Evolutionary conservation across 345 rosid species (phyloP).

Genomic region (Adansonia digitata): DNA sequence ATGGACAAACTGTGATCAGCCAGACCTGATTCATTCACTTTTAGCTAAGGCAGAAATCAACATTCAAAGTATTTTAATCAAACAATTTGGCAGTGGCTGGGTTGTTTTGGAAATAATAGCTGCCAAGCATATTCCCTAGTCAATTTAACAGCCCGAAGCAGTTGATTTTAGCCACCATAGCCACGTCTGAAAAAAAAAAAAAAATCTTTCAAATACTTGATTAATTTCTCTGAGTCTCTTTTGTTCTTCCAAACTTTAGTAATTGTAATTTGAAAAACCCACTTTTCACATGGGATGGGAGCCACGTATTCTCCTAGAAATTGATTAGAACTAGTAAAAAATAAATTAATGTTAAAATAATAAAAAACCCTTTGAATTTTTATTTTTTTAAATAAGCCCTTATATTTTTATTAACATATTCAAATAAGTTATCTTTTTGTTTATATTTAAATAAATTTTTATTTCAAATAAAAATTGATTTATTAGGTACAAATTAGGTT

Average conservation of each 20-base stretch:
- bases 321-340: too few relatives aligned
- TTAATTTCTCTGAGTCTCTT: background rate
- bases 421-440: too few relatives aligned
- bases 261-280: background rate
- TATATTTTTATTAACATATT: too few relatives aligned
- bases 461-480: too few relatives aligned
- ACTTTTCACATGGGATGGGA: background rate
- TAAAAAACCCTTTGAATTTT: too few relatives aligned
- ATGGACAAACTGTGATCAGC: background rate
- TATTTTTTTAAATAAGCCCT: too few relatives aligned
- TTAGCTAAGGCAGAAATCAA: background rate
- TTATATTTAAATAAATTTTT: too few relatives aligned
- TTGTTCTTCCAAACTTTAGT: background rate
- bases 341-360: too few relatives aligned
- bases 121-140: background rate
- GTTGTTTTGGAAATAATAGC: background rate
- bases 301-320: too few relatives aligned
- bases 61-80: background rate
- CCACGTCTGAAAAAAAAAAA: background rate
- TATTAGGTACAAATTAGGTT: too few relatives aligned
- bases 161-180: background rate
- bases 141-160: background rate
- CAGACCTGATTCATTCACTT: background rate
- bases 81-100: background rate
- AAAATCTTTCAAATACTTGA: background rate